Percentiles rank a stretch among this genome's conserved stretches.
Conservation (phyloP, 768 basidiomycete genomes). For the Rhodotorula toruloides region DNA sequence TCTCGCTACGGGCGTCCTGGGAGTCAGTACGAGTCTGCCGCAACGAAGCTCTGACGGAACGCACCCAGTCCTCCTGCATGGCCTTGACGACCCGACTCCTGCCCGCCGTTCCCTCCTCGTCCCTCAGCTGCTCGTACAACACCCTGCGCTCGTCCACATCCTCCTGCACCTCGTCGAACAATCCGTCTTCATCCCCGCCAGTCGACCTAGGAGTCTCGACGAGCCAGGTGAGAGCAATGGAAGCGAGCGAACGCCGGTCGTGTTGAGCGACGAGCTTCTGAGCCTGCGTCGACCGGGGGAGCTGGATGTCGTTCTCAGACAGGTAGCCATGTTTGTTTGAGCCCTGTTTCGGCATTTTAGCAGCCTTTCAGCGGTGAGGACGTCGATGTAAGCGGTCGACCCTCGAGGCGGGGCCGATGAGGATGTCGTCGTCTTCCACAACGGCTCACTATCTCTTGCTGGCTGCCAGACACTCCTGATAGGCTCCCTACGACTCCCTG, state of each 20-base stretch:
- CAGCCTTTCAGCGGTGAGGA: too few species aligned
- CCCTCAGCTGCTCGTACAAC: not conserved
- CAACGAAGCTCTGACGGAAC: not conserved
- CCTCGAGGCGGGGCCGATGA: too few species aligned
- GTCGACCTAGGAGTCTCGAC: not conserved
- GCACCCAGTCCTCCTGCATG: slow-evolving; percentile 11
- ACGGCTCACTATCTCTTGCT: too few species aligned
- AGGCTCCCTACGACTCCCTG: too few species aligned
- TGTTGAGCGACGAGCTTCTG: not conserved
- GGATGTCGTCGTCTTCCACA: too few species aligned
- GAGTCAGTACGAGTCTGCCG: slow-evolving; percentile 19
- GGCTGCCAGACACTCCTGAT: too few species aligned
- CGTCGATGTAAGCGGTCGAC: too few species aligned
- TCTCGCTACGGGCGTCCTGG: not conserved
- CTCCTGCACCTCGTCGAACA: not conserved
- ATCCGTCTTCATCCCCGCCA: not conserved
- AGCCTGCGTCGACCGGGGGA: not conserved
- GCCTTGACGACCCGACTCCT: not conserved
- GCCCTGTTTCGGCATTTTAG: too few species aligned
- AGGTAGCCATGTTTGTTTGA: too few species aligned
- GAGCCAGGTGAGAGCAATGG: not conserved
- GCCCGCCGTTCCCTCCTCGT: not conserved
- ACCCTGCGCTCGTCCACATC: not conserved
- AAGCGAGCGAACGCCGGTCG: not conserved
- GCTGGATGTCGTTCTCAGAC: too few species aligned